Base-by-base conservation (phyloP, 169 alveolate species). In the Plasmodium gonderi region DNA sequence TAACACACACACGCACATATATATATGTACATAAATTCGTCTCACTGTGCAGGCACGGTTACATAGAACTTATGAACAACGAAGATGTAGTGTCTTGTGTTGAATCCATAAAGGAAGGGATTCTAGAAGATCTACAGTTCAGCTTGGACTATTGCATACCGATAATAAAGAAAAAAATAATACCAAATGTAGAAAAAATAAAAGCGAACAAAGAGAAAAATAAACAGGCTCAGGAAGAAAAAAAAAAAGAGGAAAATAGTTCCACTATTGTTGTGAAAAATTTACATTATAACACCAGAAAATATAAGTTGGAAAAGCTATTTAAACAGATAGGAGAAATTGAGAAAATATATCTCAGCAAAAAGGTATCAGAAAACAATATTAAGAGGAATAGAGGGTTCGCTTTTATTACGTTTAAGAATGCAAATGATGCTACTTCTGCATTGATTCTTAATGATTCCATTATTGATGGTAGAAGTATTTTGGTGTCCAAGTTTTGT, bases 151-250 rank as follows among this genome's bases (percentile, higher is more conserved):
- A 94, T 11, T 69, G 91, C n/a, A 42, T 92, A 44, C 95, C 91
- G 38, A 92, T 82, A 68, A 90, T 95, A 4, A 92, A 91, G 29
- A 93, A 93, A 68, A 93, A 93, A 36, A 93, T 79, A 12, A 77
- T 92, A n/a, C 95, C 95, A 3, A 91, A 95, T 26, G 80, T 91
- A 2, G 96, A 95, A 23, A 95, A 93, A 91, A 85, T 95, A 17
- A 83, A 93, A 26, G 80, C 77, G 33, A 68, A 72, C 14, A 85
- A 95, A 20, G 92, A 79, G 65, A 77, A 94, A 65, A 49, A n/a
- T 26, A 74, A 64, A 42, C 77, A 92, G 42, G 72, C 72, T 17
- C 82, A 44, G 45, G 91, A 90, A 45, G 80, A 81, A 60, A 79
- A 76, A 20, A 44, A 69, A 60, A 74, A 76, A 72, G 94, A 80